Conservation (phyloP, 495 filamentous ascomycete species). For the Hypomontagnella submonticulosa region DNA sequence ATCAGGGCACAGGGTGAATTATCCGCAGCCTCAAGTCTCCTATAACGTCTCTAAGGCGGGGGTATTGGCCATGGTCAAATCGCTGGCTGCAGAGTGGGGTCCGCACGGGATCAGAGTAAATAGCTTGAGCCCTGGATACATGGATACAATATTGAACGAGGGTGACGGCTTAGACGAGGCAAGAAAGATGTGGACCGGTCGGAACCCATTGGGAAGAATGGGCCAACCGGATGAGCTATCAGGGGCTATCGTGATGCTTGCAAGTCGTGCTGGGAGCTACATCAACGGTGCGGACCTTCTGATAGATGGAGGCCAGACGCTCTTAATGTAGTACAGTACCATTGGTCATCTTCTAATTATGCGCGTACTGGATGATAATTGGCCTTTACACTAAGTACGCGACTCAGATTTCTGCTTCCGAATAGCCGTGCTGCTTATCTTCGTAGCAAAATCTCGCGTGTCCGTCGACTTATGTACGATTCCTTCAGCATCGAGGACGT, state of each 20-base stretch:
- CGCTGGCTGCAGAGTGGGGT: slow-evolving; percentile 74
- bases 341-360: slow-evolving; percentile 8
- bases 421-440: slow-evolving; percentile 88
- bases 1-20: slow-evolving; percentile 73
- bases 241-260: slow-evolving; percentile 73
- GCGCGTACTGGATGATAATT: not conserved
- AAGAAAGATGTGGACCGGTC: slow-evolving; percentile 65
- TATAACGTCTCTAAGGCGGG: slow-evolving; percentile 79
- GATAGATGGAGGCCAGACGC: slow-evolving; percentile 54
- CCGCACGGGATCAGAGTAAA: slow-evolving; percentile 74
- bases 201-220: slow-evolving; percentile 78
- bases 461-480: slow-evolving; percentile 56
- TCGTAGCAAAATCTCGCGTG: slow-evolving; percentile 74
- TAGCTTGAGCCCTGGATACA: slow-evolving; percentile 77
- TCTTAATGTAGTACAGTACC: slow-evolving; percentile 44
- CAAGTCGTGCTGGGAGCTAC: slow-evolving; percentile 71
- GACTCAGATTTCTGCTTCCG: slow-evolving; percentile 59
- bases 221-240: slow-evolving; percentile 71
- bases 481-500: slow-evolving; percentile 80
- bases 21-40: slow-evolving; percentile 72
- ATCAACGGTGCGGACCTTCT: slow-evolving; percentile 68
- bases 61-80: slow-evolving; percentile 67
- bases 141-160: slow-evolving; percentile 83
- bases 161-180: slow-evolving; percentile 67
- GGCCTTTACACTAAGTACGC: slow-evolving; percentile 20